These are phyloP conservation scores for Aristolochia californica DNA, from an alignment of 164 flowering plant genomes.

Conservation along the genomic window DNA sequence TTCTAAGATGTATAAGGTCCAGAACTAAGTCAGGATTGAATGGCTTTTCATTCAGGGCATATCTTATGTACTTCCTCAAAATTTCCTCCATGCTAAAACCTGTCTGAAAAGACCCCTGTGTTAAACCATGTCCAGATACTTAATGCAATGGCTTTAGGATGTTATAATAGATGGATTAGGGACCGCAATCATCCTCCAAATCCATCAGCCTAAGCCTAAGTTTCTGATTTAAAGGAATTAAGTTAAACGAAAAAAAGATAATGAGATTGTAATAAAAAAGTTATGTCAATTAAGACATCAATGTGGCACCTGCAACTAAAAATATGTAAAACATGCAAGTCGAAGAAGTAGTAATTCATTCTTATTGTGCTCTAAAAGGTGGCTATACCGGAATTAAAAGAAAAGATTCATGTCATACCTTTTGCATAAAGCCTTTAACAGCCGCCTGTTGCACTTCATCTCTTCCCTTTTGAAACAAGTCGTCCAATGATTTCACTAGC, in stretches of 20 bases:
- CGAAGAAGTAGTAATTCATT: background rate
- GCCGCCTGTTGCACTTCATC: constrained; percentile 36
- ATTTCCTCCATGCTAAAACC: constrained; percentile 74
- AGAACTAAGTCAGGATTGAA: constrained; percentile 58
- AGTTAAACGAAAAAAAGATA: too few species aligned
- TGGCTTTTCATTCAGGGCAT: constrained; percentile 85
- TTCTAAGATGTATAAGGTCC: constrained; percentile 67
- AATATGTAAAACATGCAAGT: too few species aligned
- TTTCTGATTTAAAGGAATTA: too few species aligned
- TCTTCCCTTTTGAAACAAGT: constrained; percentile 51
- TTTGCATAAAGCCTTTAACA: constrained; percentile 41
- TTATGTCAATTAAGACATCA: too few species aligned
- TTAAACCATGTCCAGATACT: background rate
- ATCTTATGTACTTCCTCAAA: constrained; percentile 82
- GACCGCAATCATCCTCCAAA: too few species aligned
- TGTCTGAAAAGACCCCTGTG: constrained; percentile 48
- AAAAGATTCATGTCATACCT: constrained; percentile 24
- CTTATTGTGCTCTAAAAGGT: background rate
- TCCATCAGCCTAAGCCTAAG: too few species aligned
- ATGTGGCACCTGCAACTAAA: too few species aligned
- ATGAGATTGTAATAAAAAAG: too few species aligned
- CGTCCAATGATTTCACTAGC: constrained; percentile 53
- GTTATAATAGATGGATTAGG: too few species aligned
- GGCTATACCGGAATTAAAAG: background rate
- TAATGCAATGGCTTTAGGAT: too few species aligned